Percentiles rank a stretch among this genome's conserved stretches.
These are phyloP conservation scores for Eimeria tenella DNA, from an alignment of 169 alveolate genomes.

Conservation along the genomic window DNA sequence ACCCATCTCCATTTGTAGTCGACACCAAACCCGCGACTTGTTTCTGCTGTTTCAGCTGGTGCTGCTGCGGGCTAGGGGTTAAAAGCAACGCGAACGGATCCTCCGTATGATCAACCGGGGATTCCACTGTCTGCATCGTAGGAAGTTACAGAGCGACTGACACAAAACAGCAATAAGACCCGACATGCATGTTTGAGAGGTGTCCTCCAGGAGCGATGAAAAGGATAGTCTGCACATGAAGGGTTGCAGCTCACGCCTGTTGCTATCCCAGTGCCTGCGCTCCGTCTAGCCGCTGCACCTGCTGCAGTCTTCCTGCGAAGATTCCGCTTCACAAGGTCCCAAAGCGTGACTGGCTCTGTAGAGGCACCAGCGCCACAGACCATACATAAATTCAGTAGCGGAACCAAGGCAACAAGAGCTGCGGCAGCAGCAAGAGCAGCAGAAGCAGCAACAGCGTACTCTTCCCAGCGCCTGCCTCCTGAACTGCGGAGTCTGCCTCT, in stretches of 20 bases:
- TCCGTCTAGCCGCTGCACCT: conserved; percentile 39
- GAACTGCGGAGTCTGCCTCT: conserved; percentile 11
- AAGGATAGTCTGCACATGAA: too few species aligned
- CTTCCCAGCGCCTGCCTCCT: conserved; percentile 3
- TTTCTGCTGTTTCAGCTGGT: conserved; percentile 28
- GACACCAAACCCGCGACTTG: background rate
- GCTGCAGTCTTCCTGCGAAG: conserved; percentile 47
- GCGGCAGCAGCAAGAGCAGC: background rate
- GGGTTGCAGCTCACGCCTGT: conserved; percentile 3
- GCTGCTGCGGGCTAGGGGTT: conserved; percentile 30
- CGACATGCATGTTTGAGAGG: background rate
- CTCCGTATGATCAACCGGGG: background rate
- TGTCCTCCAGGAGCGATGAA: too few species aligned
- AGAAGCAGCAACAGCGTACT: conserved; percentile 11
- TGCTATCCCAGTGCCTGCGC: conserved; percentile 52
- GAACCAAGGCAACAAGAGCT: background rate
- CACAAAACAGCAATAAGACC: background rate
- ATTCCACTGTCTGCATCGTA: conserved; percentile 1
- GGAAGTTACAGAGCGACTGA: background rate
- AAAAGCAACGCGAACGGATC: conserved; percentile 61
- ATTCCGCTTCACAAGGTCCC: conserved; percentile 69
- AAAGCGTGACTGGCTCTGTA: conserved; percentile 75
- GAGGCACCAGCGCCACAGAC: conserved; percentile 10
- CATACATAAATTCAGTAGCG: background rate
- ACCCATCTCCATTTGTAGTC: conserved; percentile 14